phyloP scores from a whole-genome alignment of 1,284 basidiomycete genomes.

The Ustilago lituana region DNA sequence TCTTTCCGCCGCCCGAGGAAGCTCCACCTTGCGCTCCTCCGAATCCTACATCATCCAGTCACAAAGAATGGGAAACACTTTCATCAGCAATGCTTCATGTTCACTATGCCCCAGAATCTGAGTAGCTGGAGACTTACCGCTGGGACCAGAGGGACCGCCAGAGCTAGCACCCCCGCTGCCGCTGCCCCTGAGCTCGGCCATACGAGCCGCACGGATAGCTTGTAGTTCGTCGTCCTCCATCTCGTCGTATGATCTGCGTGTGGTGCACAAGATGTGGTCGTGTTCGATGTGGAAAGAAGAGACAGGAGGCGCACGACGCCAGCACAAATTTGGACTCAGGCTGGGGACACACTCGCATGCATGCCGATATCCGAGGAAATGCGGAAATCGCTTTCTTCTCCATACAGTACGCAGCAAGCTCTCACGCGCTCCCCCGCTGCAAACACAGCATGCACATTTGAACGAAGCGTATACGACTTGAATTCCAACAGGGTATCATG shows the following conservation, averaged over 20 bases:
- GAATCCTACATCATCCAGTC: slow-evolving; percentile 2
- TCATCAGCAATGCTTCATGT: background rate
- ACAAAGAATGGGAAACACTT: background rate
- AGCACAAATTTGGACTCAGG: no score
- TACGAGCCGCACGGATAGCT: slow-evolving; percentile 65
- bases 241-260: slow-evolving; percentile 1
- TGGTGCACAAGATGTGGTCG: background rate
- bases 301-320: no score
- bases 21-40: slow-evolving; percentile 41
- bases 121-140: slow-evolving; percentile 12
- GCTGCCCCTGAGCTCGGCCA: slow-evolving; percentile 59
- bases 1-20: slow-evolving; percentile 67
- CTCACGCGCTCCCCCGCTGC: no score
- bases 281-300: slow-evolving; percentile 5
- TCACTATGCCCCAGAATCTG: background rate
- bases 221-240: slow-evolving; percentile 67
- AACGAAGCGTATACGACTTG: no score
- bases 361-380: no score
- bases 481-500: no score
- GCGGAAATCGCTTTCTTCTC: no score
- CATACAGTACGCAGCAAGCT: no score
- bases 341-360: no score
- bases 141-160: slow-evolving; percentile 14
- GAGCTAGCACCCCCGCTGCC: slow-evolving; percentile 24
- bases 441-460: no score